Evolutionary conservation across 768 basidiomycete species (phyloP), one percentile per base, ranked within the genome.

Genomic region (Xerocomellus intermedius): DNA sequence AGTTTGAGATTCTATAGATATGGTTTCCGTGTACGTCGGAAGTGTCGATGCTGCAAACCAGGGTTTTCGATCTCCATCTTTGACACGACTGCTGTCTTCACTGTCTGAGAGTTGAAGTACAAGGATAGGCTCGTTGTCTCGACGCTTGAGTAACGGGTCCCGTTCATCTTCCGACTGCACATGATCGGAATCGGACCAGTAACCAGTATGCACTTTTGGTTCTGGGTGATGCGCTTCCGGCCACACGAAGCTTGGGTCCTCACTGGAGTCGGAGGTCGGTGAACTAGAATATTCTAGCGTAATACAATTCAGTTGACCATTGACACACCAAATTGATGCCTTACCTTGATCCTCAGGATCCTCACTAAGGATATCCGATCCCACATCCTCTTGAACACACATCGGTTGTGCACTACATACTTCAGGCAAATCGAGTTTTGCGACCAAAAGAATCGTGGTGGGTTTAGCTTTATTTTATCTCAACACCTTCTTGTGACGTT

Each of bases 21-120:
- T 64, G 10, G 64, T 70, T 56, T 81, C 80, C 7, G 78, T 80
- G 52, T 82, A 76, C 8, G 70, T 60, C 0, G 80, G 79, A 5
- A 77, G 63, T 7, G 75, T 55, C 9, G 73, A 75, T 14, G 74
- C 66, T 28, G 71, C 69, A 26, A 77, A 57, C 75, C 76, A 75
- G 2, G 28, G 5, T 37, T 58, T 50, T 48, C 57, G 52, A 52
- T 19, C 47, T 38, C 56, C 17, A 48, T 30, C 19, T 16, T 50
- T 39, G 19, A 22, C 35, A 9, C 9, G 33, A 39, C 12, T 10
- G 8, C n/a, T 32, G 5, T 55, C 58, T 48, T 69, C 55, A 10
- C 33, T 19, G 17, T 64, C 60, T 3, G 66, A 38, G 54, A 56
- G 38, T 64, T 64, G 38, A 68, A 59, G 35, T 58, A 61, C 22